Evolutionary conservation across 1,139 yeast species (phyloP).

Genomic region (Groenewaldozyma auringiensis): DNA sequence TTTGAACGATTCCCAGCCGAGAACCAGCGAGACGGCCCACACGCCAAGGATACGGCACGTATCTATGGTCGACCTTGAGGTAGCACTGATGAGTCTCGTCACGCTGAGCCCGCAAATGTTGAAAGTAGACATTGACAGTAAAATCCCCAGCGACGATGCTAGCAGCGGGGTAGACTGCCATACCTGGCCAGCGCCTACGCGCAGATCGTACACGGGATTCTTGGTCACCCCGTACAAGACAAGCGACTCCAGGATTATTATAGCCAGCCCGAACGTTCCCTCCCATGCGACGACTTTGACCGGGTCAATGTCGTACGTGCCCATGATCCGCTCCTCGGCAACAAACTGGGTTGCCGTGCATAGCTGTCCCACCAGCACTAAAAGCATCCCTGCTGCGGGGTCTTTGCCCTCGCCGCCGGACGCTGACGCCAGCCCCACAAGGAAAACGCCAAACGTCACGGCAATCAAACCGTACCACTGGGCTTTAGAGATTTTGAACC

Average conservation of each 20-base stretch:
- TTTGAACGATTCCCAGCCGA: conserved; percentile 73
- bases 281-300: conserved; percentile 65
- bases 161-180: conserved; percentile 37
- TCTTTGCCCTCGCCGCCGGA: conserved; percentile 11
- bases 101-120: conserved; percentile 69
- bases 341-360: conserved; percentile 74
- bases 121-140: conserved; percentile 66
- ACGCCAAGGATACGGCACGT: conserved; percentile 70
- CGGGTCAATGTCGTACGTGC: conserved; percentile 49
- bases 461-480: conserved; percentile 62
- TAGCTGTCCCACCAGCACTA: conserved; percentile 56
- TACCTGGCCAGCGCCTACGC: conserved; percentile 46
- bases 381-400: conserved; percentile 42
- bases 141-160: conserved; percentile 51
- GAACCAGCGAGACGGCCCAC: conserved; percentile 63
- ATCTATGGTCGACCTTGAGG: conserved; percentile 73
- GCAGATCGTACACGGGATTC: conserved; percentile 47
- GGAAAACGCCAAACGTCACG: conserved; percentile 59
- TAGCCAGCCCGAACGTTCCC: conserved; percentile 56
- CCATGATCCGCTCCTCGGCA: conserved; percentile 62
- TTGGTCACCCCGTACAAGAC: conserved; percentile 41
- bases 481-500: conserved; percentile 46
- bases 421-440: conserved; percentile 49
- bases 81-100: conserved; percentile 61
- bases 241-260: conserved; percentile 40